phyloP scores from a whole-genome alignment of 805 yeast species.

The Nematodospora valgi region DNA sequence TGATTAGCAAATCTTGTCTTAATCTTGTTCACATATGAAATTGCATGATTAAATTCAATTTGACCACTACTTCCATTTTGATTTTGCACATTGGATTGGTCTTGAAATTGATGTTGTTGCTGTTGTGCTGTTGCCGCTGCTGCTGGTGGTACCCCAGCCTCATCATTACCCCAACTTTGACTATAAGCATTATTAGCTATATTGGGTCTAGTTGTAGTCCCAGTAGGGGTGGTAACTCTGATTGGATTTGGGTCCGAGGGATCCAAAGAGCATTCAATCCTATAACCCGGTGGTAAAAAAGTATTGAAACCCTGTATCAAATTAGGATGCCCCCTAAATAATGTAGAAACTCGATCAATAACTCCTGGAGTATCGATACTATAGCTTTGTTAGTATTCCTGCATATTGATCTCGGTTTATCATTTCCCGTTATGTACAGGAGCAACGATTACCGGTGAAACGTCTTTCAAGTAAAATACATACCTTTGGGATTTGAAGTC shows the following conservation, averaged over 20 bases:
- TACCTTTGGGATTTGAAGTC: constrained; percentile 92
- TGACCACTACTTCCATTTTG: constrained; percentile 52
- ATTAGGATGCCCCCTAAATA: constrained; percentile 90
- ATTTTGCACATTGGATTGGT: constrained; percentile 8
- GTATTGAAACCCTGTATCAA: constrained; percentile 97
- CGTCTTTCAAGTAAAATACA: constrained; percentile 17
- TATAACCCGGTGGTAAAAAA: constrained; percentile 93
- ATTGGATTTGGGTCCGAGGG: constrained; percentile 91
- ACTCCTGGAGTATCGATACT: constrained; percentile 97
- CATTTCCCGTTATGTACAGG: not conserved
- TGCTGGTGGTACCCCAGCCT: not conserved
- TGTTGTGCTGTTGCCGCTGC: constrained; percentile 14
- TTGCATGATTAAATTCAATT: constrained; percentile 96
- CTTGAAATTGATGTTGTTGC: constrained; percentile 14
- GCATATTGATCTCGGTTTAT: not conserved
- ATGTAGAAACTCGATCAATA: constrained; percentile 86
- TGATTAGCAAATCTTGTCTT: constrained; percentile 90
- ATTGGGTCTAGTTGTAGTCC: constrained; percentile 73
- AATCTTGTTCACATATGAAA: constrained; percentile 92
- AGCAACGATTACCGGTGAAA: not conserved
- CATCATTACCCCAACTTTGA: constrained; percentile 27
- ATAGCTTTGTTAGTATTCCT: constrained; percentile 14
- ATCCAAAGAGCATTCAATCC: constrained; percentile 85
- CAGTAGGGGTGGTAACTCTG: constrained; percentile 92
- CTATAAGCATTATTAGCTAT: constrained; percentile 23